phyloP scores from a whole-genome alignment of 495 filamentous ascomycete species.

The Penicillium coprophilum region DNA sequence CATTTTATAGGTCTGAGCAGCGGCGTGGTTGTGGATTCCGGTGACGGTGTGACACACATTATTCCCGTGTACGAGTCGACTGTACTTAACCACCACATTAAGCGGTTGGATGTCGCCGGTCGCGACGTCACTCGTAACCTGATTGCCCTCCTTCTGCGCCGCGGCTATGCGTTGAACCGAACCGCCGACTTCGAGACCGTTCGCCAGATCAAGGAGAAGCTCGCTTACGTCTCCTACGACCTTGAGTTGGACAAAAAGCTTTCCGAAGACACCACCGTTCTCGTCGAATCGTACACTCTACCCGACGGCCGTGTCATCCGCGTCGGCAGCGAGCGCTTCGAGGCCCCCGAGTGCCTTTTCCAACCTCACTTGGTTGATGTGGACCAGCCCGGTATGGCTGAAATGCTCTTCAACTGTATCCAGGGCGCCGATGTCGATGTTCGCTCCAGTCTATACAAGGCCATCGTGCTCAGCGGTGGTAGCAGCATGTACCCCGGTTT shows the following conservation, averaged over 20 bases:
- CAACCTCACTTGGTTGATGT: slow-evolving; percentile 98
- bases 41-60: slow-evolving; percentile 97
- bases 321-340: slow-evolving; percentile 94
- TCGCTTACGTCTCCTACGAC: slow-evolving; percentile 99
- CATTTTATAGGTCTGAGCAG: slow-evolving; percentile 73
- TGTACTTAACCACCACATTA: slow-evolving; percentile 94
- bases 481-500: slow-evolving; percentile 98
- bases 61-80: slow-evolving; percentile 97
- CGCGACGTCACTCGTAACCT: slow-evolving; percentile 97
- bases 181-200: slow-evolving; percentile 99
- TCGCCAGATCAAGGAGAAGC: slow-evolving; percentile 98
- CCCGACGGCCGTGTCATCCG: slow-evolving; percentile 95
- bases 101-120: slow-evolving; percentile 89
- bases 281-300: slow-evolving; percentile 96
- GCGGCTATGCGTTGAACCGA: slow-evolving; percentile 95
- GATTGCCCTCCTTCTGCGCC: slow-evolving; percentile 89
- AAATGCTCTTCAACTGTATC: slow-evolving; percentile 98
- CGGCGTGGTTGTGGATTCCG: slow-evolving; percentile 96
- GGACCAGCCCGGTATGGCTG: slow-evolving; percentile 93
- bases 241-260: slow-evolving; percentile 93
- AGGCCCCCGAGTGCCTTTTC: slow-evolving; percentile 97
- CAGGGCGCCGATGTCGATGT: slow-evolving; percentile 95
- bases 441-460: slow-evolving; percentile 89
- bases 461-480: slow-evolving; percentile 92
- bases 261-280: slow-evolving; percentile 93